phyloP scores from a whole-genome alignment of 2,329 filamentous ascomycete species.

The Venturia asperata region DNA sequence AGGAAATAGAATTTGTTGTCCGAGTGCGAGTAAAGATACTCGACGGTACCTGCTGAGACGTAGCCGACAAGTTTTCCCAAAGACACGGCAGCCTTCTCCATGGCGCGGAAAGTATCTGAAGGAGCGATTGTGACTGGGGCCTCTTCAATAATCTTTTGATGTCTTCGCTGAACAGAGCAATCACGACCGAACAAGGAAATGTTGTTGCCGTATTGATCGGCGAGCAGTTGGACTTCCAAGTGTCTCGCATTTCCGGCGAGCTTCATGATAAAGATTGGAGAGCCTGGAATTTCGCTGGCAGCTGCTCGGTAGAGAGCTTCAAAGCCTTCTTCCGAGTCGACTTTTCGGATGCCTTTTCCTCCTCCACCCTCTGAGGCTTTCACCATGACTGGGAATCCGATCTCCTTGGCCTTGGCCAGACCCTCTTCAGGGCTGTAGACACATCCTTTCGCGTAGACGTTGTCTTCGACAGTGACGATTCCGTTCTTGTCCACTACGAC shows the following conservation, averaged over 20 bases:
- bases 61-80: conserved; percentile 92
- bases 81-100: conserved; percentile 94
- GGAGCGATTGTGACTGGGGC: conserved; percentile 96
- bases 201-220: conserved; percentile 99
- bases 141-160: conserved; percentile 99
- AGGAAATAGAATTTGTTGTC: conserved; percentile 99
- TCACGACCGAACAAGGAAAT: conserved; percentile 98
- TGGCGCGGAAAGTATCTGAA: conserved; percentile 78
- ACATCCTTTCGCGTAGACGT: conserved; percentile 84
- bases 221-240: conserved; percentile 93
- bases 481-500: conserved; percentile 72
- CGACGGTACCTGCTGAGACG: conserved; percentile 96
- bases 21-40: conserved; percentile 95
- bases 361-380: conserved; percentile 99
- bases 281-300: conserved; percentile 94
- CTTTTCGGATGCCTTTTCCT: conserved; percentile 98
- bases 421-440: conserved; percentile 86
- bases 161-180: conserved; percentile 94
- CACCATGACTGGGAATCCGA: conserved; percentile 99
- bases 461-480: conserved; percentile 85
- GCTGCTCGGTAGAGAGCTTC: conserved; percentile 86
- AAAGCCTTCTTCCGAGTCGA: conserved; percentile 77
- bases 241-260: conserved; percentile 92
- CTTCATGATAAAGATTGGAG: conserved; percentile 99
- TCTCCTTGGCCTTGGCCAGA: conserved; percentile 74